phyloP scores from a whole-genome alignment of 208 protist species.

The Spironucleus salmonicida region DNA sequence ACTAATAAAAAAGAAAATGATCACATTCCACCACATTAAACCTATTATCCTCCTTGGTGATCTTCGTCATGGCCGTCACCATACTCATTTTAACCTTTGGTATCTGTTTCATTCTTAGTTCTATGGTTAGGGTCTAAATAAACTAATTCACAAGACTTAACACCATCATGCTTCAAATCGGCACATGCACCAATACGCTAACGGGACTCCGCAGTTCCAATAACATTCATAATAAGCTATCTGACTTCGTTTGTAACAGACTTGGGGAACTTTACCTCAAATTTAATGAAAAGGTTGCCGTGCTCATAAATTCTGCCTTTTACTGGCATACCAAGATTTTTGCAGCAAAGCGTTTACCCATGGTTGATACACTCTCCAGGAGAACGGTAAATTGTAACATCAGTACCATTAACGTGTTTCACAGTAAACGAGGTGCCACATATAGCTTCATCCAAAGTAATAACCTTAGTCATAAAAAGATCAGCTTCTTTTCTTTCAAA shows the following conservation, averaged over 20 bases:
- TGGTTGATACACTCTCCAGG: not conserved
- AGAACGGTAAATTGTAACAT: not conserved
- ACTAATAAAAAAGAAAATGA: too few relatives aligned
- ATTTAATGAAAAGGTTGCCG: constrained; percentile 20
- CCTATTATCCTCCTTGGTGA: not conserved
- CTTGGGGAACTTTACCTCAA: not conserved
- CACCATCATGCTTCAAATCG: not conserved
- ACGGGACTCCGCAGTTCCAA: not conserved
- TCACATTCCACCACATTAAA: not conserved
- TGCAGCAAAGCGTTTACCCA: not conserved
- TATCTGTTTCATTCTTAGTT: not conserved
- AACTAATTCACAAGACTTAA: not conserved
- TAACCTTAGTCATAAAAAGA: constrained; percentile 13
- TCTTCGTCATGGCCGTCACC: not conserved
- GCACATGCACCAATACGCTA: not conserved
- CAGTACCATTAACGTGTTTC: not conserved
- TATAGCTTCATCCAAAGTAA: constrained; percentile 1
- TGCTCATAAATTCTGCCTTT: not conserved
- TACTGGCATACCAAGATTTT: constrained; percentile 17
- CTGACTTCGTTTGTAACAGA: not conserved
- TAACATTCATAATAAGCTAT: not conserved
- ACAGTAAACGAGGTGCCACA: not conserved
- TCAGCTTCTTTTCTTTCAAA: constrained; percentile 18
- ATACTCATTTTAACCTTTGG: not conserved
- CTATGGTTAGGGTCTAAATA: not conserved